Evolutionary conservation across 2,329 filamentous ascomycete species (phyloP).

Genomic region (Aspergillus ochraceoroseus): DNA sequence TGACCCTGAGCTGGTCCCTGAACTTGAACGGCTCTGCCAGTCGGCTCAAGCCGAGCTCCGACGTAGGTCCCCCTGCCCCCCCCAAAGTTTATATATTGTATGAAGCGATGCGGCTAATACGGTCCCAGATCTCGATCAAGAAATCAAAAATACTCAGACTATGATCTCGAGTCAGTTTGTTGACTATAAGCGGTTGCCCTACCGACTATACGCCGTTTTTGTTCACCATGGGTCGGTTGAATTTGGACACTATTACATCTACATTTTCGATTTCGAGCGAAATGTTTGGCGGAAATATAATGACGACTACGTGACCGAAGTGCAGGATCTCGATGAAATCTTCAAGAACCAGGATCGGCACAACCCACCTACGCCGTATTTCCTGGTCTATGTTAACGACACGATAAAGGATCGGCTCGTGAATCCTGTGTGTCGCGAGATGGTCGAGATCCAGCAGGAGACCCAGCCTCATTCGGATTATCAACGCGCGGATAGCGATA

Average conservation of each 20-base stretch:
- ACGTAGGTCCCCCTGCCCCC: conserved; percentile 27
- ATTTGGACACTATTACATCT: conserved; percentile 93
- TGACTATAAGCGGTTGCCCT: conserved; percentile 61
- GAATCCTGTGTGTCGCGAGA: conserved; percentile 53
- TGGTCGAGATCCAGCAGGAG: conserved; percentile 22
- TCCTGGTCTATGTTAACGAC: conserved; percentile 75
- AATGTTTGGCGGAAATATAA: conserved; percentile 91
- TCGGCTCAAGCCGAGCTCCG: conserved; percentile 47
- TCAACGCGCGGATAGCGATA: conserved; percentile 4
- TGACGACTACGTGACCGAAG: conserved; percentile 71
- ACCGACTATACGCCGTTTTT: conserved; percentile 85
- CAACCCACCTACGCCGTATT: conserved; percentile 70
- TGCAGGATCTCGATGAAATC: conserved; percentile 61
- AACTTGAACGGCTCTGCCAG: conserved; percentile 45
- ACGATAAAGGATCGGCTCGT: conserved; percentile 57
- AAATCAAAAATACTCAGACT: conserved; percentile 49
- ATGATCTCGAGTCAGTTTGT: conserved; percentile 57
- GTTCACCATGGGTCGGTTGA: conserved; percentile 68
- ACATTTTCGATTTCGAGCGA: conserved; percentile 82
- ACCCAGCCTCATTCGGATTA: neutral
- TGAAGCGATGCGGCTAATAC: conserved; percentile 10
- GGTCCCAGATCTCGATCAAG: conserved; percentile 33
- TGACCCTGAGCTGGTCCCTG: conserved; percentile 38
- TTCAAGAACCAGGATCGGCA: conserved; percentile 59
- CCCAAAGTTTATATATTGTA: neutral